These are phyloP conservation scores for Elaeis oleifera DNA, from an alignment of 202 grass and related monocot species.

Conservation along the genomic window DNA sequence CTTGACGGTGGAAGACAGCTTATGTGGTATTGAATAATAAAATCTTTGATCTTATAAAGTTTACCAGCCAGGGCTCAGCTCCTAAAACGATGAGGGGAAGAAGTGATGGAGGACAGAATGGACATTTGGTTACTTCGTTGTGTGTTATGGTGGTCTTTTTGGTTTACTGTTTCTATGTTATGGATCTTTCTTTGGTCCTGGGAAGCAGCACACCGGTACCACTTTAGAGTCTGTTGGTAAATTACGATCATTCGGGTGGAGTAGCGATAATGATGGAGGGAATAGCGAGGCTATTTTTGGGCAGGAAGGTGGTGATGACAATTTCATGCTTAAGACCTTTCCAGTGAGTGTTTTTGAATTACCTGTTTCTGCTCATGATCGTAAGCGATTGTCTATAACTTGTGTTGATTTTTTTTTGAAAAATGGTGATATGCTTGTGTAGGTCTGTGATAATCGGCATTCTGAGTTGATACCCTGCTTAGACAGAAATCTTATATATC, in stretches of 20 bases:
- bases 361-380: background rate
- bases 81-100: conserved; percentile 49
- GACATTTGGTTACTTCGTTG: conserved; percentile 44
- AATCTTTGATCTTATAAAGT: too few relatives aligned
- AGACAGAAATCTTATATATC: conserved; percentile 95
- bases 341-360: conserved; percentile 48
- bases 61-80: too few relatives aligned
- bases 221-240: conserved; percentile 75
- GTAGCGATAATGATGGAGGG: conserved; percentile 39
- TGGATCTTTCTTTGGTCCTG: conserved; percentile 44
- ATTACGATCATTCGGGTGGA: conserved; percentile 72
- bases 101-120: conserved; percentile 60
- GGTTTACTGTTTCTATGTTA: conserved; percentile 82
- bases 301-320: conserved; percentile 34
- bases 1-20: too few relatives aligned
- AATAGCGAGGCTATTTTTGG: conserved; percentile 66
- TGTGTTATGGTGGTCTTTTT: conserved; percentile 55
- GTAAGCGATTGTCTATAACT: background rate
- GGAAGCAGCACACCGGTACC: conserved; percentile 36
- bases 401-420: conserved; percentile 1
- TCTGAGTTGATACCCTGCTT: conserved; percentile 96
- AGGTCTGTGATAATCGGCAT: conserved; percentile 86
- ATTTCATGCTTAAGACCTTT: conserved; percentile 62
- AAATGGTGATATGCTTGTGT: background rate
- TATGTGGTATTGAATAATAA: too few relatives aligned